phyloP scores from a whole-genome alignment of 2,329 filamentous ascomycete genomes.

The Fusarium pseudocircinatum region DNA sequence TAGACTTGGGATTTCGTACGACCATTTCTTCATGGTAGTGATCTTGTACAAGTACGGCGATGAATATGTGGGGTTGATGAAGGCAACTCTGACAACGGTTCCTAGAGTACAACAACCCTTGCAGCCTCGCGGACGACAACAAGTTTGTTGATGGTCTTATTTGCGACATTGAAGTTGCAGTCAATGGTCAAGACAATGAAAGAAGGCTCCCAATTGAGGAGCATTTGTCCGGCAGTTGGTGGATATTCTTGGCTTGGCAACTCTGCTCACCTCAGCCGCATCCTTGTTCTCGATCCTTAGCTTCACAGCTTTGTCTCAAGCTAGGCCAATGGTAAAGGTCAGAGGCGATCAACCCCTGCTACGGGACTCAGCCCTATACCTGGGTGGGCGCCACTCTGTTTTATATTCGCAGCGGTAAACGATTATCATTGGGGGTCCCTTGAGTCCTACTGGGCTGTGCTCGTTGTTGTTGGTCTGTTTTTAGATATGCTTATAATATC shows the following conservation, averaged over 20 bases:
- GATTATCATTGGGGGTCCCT: background rate
- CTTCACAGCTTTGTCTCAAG: background rate
- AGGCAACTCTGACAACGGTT: background rate
- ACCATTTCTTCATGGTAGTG: too few species aligned
- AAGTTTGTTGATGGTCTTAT: background rate
- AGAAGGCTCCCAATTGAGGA: background rate
- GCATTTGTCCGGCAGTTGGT: background rate
- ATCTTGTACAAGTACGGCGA: background rate
- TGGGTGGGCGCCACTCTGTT: constrained; percentile 8
- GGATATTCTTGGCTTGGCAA: constrained; percentile 1
- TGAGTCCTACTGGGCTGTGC: constrained; percentile 4
- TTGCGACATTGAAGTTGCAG: background rate
- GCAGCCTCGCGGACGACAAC: background rate
- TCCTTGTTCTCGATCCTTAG: constrained; percentile 3
- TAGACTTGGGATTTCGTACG: accelerated
- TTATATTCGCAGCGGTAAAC: background rate
- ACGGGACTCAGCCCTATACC: constrained; percentile 11
- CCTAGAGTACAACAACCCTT: too few species aligned
- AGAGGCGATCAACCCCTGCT: background rate
- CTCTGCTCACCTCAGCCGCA: constrained; percentile 15
- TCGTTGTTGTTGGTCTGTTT: constrained; percentile 3
- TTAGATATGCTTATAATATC: background rate
- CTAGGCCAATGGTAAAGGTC: background rate
- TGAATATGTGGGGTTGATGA: background rate
- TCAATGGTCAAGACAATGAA: background rate